Evolutionary conservation across 345 rosid species (phyloP).

Genomic region (Hevea brasiliensis): DNA sequence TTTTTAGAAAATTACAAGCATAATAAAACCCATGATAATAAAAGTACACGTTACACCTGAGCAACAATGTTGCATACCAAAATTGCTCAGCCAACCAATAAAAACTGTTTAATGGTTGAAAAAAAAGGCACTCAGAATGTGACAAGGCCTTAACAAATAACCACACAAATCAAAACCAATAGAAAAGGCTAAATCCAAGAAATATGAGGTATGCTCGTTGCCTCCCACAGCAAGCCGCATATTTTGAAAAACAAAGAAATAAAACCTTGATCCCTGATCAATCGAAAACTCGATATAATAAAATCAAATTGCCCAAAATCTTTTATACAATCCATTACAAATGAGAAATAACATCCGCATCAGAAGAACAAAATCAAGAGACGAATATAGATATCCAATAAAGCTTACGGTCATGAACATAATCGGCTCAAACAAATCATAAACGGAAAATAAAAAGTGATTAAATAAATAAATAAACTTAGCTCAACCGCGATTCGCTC

Average conservation of each 20-base stretch:
- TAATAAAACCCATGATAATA: background rate
- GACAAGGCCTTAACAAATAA: background rate
- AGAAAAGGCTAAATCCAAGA: background rate
- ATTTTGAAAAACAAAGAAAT: background rate
- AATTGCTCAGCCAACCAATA: slow-evolving; percentile 12
- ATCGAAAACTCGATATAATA: background rate
- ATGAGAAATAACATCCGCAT: background rate
- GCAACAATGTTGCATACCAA: slow-evolving; percentile 11
- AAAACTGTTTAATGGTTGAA: slow-evolving; percentile 11
- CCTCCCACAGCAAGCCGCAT: background rate
- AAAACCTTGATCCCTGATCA: background rate
- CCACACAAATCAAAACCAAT: background rate
- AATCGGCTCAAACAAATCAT: background rate
- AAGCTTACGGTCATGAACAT: background rate
- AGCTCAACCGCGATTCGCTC: background rate
- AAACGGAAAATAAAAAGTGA: background rate
- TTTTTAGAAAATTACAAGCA: slow-evolving; percentile 8
- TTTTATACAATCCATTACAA: background rate
- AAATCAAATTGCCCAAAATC: background rate
- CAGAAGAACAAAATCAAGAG: background rate
- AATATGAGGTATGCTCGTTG: background rate
- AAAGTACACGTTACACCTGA: background rate
- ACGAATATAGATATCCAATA: background rate
- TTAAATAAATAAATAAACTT: too few relatives aligned
- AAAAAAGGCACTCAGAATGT: background rate